Evolutionary conservation across 371 early-diverging fungal species (phyloP), one percentile per base, ranked within the genome.

Genomic region (Vairimorpha necatrix): DNA sequence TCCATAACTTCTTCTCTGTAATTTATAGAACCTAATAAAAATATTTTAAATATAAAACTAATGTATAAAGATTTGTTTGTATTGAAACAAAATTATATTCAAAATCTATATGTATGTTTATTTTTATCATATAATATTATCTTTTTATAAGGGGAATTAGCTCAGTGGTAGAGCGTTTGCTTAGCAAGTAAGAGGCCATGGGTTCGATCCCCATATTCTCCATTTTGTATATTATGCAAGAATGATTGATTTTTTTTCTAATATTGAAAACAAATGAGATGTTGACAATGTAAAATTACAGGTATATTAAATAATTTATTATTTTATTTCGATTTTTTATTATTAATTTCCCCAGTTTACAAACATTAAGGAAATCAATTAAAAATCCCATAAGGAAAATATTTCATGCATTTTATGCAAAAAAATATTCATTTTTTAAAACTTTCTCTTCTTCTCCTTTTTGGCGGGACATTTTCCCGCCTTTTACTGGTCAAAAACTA

Each of bases 141-240:
- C 22, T 9, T 67, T 38, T 3, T 20, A 34, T 24, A 20, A 53
- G 73, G 73, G 66, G 66, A 66, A 73, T 73, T 84, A 81, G 83
- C 84, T 85, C 81, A 84, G 81, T 82, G 84, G 85, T 84, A 85
- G 82, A 85, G 84, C 78, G 80, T 76, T 85, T 79, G 84, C 81
- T 85, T 84, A 77, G 85, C 85, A 81, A 83, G 81, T 76, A 80
- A 84, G 79, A 84, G 83, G 84, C 81, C 80, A 80, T 80, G 85
- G 85, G 85, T 84, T 85, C 85, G 83, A 85, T 80, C 69, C 85
- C 85, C 80, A 83, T 79, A 83, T 80, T 84, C 72, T 72, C 72
- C 72, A 72, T 26, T 72, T 46, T 61, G 16, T n/a, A n/a, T n/a
- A n/a, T n/a, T n/a, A n/a, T n/a, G n/a, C n/a, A n/a, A n/a, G n/a